Evolutionary conservation across 148 eudicot species (phyloP).

Genomic region (Vaccinium myrtillus): DNA sequence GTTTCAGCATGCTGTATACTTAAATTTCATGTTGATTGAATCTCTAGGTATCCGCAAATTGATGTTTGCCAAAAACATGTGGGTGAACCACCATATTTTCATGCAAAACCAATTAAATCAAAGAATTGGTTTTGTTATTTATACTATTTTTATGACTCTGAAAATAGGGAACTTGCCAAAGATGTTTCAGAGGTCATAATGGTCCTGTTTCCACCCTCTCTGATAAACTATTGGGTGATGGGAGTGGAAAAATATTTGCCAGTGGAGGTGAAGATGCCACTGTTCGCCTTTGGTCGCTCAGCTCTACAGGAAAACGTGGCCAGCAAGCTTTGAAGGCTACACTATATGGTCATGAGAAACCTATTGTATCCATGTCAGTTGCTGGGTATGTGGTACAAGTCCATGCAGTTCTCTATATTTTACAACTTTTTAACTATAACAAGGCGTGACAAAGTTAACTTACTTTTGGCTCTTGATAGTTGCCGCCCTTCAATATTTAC

Average conservation of each 20-base stretch:
- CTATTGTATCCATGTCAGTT: constrained; percentile 55
- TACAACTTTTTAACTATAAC: neutral
- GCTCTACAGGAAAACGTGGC: constrained; percentile 63
- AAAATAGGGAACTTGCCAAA: constrained; percentile 49
- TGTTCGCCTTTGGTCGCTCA: constrained; percentile 82
- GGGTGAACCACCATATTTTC: neutral
- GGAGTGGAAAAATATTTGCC: constrained; percentile 55
- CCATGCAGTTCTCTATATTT: neutral
- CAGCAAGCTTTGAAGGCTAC: constrained; percentile 67
- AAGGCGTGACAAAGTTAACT: neutral
- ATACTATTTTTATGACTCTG: neutral
- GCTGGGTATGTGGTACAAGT: constrained; percentile 52
- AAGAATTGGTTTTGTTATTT: no score
- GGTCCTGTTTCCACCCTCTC: constrained; percentile 69
- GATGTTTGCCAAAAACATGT: neutral
- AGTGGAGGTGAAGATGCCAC: constrained; percentile 88
- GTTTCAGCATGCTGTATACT: neutral
- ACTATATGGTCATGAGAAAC: constrained; percentile 64
- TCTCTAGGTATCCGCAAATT: neutral
- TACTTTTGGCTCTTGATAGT: neutral
- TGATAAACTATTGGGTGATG: constrained; percentile 61
- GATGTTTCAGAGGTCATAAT: constrained; percentile 72
- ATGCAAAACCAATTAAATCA: neutral
- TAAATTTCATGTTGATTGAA: neutral
- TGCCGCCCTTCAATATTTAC: neutral